These are phyloP conservation scores for Phlebiopsis gigantea DNA, from an alignment of 768 basidiomycete species.

Conservation along the genomic window DNA sequence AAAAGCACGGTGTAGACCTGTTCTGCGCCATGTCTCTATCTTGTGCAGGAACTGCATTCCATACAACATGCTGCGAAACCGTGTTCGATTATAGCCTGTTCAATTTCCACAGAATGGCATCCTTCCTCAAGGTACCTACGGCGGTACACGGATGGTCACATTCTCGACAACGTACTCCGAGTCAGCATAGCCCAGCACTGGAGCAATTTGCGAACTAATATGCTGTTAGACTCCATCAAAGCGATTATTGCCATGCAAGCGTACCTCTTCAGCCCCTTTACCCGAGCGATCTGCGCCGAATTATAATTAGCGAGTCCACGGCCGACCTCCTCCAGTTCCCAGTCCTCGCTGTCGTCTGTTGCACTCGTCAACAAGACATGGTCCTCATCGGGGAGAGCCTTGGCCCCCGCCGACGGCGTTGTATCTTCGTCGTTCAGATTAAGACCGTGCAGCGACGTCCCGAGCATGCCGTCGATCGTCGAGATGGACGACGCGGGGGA, in stretches of 20 bases:
- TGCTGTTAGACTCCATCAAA: constrained; percentile 11
- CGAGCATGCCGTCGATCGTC: constrained; percentile 30
- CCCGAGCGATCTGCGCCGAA: constrained; percentile 80
- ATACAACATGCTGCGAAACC: background rate
- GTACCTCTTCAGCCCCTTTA: constrained; percentile 90
- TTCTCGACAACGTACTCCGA: constrained; percentile 97
- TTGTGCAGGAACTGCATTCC: background rate
- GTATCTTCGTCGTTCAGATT: constrained; percentile 14
- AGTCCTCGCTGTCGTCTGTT: constrained; percentile 41
- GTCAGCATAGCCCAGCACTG: constrained; percentile 88
- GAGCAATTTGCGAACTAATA: constrained; percentile 69
- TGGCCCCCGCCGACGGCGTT: constrained; percentile 18
- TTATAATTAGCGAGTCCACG: constrained; percentile 96
- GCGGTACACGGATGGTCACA: constrained; percentile 69
- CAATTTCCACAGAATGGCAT: background rate
- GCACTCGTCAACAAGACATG: constrained; percentile 19
- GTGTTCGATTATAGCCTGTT: background rate
- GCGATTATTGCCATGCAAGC: too few species aligned
- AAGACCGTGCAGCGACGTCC: background rate
- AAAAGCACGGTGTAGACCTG: constrained; percentile 24
- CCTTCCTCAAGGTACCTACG: constrained; percentile 21
- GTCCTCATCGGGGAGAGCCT: constrained; percentile 23
- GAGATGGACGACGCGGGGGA: constrained; percentile 41
- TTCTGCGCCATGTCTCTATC: background rate
- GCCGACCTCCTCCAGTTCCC: constrained; percentile 86